phyloP scores from a whole-genome alignment of 2,329 filamentous ascomycete species.

The Xylaria sp. region DNA sequence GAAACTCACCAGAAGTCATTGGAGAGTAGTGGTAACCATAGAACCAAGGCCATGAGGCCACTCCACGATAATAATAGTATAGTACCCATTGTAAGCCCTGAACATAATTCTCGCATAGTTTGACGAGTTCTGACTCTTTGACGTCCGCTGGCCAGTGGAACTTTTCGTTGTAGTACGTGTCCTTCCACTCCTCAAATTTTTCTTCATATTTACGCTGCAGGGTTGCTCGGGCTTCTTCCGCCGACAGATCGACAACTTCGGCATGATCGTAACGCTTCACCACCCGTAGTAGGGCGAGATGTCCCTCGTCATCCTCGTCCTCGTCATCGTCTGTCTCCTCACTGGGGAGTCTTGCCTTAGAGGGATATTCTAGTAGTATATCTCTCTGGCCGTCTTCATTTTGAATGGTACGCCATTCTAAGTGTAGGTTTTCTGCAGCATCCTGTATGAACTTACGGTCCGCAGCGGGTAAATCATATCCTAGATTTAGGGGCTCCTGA shows the following conservation, averaged over 20 bases:
- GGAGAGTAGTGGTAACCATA: slow-evolving; percentile 97
- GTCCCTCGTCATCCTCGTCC: slow-evolving; percentile 76
- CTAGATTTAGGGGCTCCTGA: slow-evolving; percentile 75
- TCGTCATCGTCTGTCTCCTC: slow-evolving; percentile 63
- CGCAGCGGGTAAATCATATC: slow-evolving; percentile 76
- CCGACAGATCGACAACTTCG: slow-evolving; percentile 80
- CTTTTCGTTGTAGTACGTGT: slow-evolving; percentile 90
- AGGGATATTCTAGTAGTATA: slow-evolving; percentile 63
- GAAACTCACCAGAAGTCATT: slow-evolving; percentile 80
- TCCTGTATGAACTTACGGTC: slow-evolving; percentile 96
- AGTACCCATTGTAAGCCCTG: slow-evolving; percentile 98
- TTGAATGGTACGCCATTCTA: slow-evolving; percentile 68
- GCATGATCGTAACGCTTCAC: slow-evolving; percentile 93
- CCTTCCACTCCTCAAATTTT: slow-evolving; percentile 93
- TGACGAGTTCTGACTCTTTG: slow-evolving; percentile 78
- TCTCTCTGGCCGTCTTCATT: slow-evolving; percentile 67
- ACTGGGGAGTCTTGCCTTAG: slow-evolving; percentile 51
- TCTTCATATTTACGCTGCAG: slow-evolving; percentile 88
- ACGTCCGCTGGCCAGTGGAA: slow-evolving; percentile 87
- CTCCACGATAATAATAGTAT: slow-evolving; percentile 97
- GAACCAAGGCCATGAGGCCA: slow-evolving; percentile 99
- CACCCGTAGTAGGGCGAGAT: slow-evolving; percentile 84
- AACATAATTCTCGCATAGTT: slow-evolving; percentile 94
- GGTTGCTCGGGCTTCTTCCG: slow-evolving; percentile 80
- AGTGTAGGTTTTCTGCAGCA: slow-evolving; percentile 72